Evolutionary conservation across 805 yeast species (phyloP).

Genomic region (Sugiyamaella smithiae): DNA sequence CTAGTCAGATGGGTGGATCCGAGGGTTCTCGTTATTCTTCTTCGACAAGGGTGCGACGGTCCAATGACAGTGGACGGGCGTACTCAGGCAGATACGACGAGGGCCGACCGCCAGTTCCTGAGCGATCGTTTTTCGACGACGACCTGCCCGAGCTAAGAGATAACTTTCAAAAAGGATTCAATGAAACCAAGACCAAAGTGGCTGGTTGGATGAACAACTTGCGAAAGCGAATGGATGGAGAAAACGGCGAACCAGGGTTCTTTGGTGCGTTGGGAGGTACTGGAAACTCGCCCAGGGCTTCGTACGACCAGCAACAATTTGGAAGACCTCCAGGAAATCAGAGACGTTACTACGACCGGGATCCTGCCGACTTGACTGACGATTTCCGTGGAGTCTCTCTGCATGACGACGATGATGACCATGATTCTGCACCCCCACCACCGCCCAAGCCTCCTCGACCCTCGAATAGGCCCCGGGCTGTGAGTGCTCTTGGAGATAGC

Average conservation of each 20-base stretch:
- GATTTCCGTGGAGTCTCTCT: slow-evolving; percentile 51
- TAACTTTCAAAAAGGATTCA: slow-evolving; percentile 68
- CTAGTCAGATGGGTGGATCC: slow-evolving; percentile 33
- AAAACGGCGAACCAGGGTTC: slow-evolving; percentile 25
- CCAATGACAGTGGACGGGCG: slow-evolving; percentile 18
- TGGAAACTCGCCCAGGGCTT: slow-evolving; percentile 15
- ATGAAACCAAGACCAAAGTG: slow-evolving; percentile 73
- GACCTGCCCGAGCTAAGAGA: slow-evolving; percentile 56
- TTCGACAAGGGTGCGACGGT: slow-evolving; percentile 13
- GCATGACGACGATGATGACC: slow-evolving; percentile 33
- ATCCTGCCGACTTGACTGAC: slow-evolving; percentile 50
- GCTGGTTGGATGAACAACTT: slow-evolving; percentile 76
- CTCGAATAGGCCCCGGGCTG: slow-evolving; percentile 19
- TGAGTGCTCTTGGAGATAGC: slow-evolving; percentile 25
- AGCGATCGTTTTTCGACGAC: slow-evolving; percentile 35
- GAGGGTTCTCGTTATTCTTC: slow-evolving; percentile 7
- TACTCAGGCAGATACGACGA: slow-evolving; percentile 29
- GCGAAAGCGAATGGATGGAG: slow-evolving; percentile 50
- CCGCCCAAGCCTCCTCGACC: slow-evolving; percentile 38
- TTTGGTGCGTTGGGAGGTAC: slow-evolving; percentile 24
- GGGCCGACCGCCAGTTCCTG: slow-evolving; percentile 23
- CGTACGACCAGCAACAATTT: slow-evolving; percentile 10
- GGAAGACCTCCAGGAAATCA: slow-evolving; percentile 7
- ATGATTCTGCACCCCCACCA: slow-evolving; percentile 12
- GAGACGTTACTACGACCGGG: slow-evolving; percentile 43